These are phyloP conservation scores for Triangularia verruculosa DNA, from an alignment of 2,329 filamentous ascomycete genomes.

Conservation along the genomic window DNA sequence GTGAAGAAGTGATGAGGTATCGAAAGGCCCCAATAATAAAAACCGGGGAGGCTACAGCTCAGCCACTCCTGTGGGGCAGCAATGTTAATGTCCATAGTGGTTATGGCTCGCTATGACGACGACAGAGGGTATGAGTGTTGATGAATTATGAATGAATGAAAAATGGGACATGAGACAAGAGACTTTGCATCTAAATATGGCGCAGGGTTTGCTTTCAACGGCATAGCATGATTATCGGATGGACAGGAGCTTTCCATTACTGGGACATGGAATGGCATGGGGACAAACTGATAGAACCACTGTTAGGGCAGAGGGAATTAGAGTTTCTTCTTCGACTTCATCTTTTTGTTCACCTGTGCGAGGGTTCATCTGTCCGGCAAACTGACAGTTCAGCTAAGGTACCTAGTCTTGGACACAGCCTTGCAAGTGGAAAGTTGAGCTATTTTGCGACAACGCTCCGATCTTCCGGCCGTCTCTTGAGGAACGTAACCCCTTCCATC, in stretches of 20 bases:
- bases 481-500: background rate
- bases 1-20: conserved; percentile 41
- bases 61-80: background rate
- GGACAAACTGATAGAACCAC: background rate
- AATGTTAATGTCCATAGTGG: background rate
- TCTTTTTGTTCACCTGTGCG: too few relatives aligned
- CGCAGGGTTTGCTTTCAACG: background rate
- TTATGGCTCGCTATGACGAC: background rate
- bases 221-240: background rate
- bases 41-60: background rate
- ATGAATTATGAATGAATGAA: background rate
- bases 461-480: background rate
- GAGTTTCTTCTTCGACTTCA: background rate
- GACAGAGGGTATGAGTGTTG: background rate
- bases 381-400: too few relatives aligned
- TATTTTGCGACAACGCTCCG: background rate
- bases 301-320: background rate
- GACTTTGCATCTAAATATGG: background rate
- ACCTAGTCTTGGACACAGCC: background rate
- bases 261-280: background rate
- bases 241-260: background rate
- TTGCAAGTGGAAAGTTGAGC: background rate
- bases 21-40: background rate
- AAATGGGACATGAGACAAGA: background rate
- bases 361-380: too few relatives aligned